Percentiles rank a stretch among this genome's conserved stretches.
These are phyloP conservation scores for Cystoderma amianthinum DNA, from an alignment of 768 basidiomycete genomes.

Conservation along the genomic window DNA sequence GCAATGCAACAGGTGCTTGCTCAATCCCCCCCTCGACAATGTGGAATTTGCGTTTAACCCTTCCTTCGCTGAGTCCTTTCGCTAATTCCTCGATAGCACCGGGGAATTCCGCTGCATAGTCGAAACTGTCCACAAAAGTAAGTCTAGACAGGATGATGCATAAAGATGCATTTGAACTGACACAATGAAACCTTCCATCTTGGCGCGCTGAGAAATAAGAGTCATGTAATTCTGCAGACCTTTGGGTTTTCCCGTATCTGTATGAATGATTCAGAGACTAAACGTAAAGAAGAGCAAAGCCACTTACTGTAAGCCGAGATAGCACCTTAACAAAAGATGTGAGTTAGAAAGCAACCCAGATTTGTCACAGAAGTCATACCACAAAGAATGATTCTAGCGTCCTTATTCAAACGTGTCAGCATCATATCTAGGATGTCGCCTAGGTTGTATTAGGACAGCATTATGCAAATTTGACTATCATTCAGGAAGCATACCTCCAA, in stretches of 20 bases:
- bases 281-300: background rate
- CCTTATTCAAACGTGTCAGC: constrained; percentile 65
- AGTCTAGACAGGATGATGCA: background rate
- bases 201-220: constrained; percentile 73
- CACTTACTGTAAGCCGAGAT: constrained; percentile 78
- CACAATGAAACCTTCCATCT: constrained; percentile 82
- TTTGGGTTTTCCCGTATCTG: constrained; percentile 53
- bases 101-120: constrained; percentile 59
- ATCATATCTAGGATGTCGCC: constrained; percentile 80
- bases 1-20: constrained; percentile 64
- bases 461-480: background rate
- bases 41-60: constrained; percentile 78
- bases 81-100: constrained; percentile 53
- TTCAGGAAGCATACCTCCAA: constrained; percentile 36
- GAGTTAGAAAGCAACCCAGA: constrained; percentile 1
- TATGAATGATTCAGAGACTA: background rate
- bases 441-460: constrained; percentile 2
- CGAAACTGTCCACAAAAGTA: constrained; percentile 43
- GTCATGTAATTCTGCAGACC: constrained; percentile 63
- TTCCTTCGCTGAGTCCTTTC: constrained; percentile 52
- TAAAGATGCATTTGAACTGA: constrained; percentile 20
- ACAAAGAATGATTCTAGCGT: constrained; percentile 75
- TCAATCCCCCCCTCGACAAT: constrained; percentile 67
- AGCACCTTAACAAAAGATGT: constrained; percentile 42
- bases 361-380: constrained; percentile 38